A percentile compares a stretch with the other conserved stretches of the same genome.
Evolutionary conservation across 495 filamentous ascomycete species (phyloP).

Genomic region (Podospora pseudoanserina): DNA sequence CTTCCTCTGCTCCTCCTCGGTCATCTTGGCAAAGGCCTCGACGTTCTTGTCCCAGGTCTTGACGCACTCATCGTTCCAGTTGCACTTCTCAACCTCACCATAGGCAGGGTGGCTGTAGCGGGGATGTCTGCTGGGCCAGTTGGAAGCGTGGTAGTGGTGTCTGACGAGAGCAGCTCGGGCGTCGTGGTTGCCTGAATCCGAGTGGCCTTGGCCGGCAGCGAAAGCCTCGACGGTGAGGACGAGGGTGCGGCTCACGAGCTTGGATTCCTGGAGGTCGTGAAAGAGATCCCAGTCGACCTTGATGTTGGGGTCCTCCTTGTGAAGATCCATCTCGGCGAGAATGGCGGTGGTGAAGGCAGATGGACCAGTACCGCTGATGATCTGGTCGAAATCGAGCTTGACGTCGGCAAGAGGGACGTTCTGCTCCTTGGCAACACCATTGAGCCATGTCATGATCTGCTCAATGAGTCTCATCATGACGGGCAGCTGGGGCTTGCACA

Average conservation of each 20-base stretch:
- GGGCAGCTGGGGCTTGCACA: conserved; percentile 57
- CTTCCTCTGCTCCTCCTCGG: conserved; percentile 46
- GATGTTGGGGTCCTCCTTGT: conserved; percentile 21
- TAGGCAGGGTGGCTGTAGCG: conserved; percentile 58
- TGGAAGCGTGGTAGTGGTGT: conserved; percentile 63
- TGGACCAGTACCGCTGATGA: conserved; percentile 64
- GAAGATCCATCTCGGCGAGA: conserved; percentile 53
- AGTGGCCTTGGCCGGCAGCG: conserved; percentile 62
- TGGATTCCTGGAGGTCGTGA: conserved; percentile 56
- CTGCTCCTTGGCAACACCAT: conserved; percentile 52
- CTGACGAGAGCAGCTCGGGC: conserved; percentile 54
- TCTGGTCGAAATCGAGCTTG: conserved; percentile 62
- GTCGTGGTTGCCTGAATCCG: conserved; percentile 60
- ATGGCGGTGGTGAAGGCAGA: conserved; percentile 62
- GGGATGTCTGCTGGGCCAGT: conserved; percentile 58
- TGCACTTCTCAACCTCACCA: conserved; percentile 61
- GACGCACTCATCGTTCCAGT: conserved; percentile 60
- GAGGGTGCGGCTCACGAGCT: conserved; percentile 52
- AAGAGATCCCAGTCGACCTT: conserved; percentile 53
- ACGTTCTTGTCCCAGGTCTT: conserved; percentile 54
- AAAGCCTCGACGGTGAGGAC: conserved; percentile 63
- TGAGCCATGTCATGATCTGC: conserved; percentile 57
- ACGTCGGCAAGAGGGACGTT: conserved; percentile 50
- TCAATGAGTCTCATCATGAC: conserved; percentile 61
- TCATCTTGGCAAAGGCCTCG: conserved; percentile 44